Base-by-base conservation (phyloP, 345 rosid species). In the Hypericum perforatum region DNA sequence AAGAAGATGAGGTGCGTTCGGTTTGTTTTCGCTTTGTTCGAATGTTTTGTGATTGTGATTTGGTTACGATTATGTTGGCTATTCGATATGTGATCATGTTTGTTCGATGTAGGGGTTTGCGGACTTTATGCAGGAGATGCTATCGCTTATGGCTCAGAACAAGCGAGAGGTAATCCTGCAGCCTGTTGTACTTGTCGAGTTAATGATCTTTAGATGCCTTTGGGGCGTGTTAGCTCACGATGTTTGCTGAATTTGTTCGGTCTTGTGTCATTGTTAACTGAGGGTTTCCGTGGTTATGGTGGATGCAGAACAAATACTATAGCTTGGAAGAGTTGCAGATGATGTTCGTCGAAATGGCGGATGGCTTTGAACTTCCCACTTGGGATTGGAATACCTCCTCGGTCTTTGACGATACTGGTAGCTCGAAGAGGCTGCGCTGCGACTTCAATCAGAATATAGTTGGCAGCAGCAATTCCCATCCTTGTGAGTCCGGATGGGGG, bases 51-150 rank as follows among this genome's bases (percentile, higher is more conserved):
- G 52, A 0, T 22, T 48, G 9, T 48, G 9, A 3, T 15, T 7
- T 2, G 37, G 9, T 11, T 37, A 2, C 11, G 11, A 1, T 47
- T 45, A 22, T 5, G 41, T 11, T 59, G 16, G 37, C n/a, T 8
- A 7, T 43, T 39, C n/a, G 38, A 37, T 62, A 11, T 1, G 12
- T 13, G 6, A 11, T 14, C 13, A 22, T 4, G 7, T 46, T 47
- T 16, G 43, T 9, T 12, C 44, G 46, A 9, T 66, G 29, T 71
- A 82, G 81, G 90, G 77, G 0, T 72, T 77, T 29, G 73, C 55
- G 16, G 84, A 76, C 56, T 82, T 82, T 68, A 57, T 68, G 7
- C 70, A 59, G 43, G 90, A 82, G 68, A 66, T 82, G 70, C 5
- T 59, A 16, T 63, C 70, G 62, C 71, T 77, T 29, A 68, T 79